phyloP scores from a whole-genome alignment of 2,329 filamentous ascomycete genomes.

The Fusarium sp. region DNA sequence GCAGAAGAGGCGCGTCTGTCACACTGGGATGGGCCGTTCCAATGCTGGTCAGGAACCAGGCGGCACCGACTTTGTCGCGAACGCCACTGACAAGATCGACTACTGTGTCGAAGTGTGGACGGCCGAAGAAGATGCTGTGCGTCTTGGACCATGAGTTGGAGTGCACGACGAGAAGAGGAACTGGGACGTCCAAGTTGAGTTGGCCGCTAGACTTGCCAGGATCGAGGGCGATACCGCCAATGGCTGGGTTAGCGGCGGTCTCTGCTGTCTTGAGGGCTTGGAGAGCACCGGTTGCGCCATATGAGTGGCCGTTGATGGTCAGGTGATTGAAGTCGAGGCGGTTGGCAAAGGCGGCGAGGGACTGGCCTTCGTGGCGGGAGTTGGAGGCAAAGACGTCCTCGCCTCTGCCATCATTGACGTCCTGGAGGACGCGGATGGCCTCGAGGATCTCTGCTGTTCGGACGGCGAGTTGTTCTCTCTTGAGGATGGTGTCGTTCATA shows the following conservation, averaged over 20 bases:
- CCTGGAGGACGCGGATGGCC: constrained; percentile 52
- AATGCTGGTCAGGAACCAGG: constrained; percentile 64
- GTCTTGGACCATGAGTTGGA: constrained; percentile 70
- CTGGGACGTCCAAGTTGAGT: constrained; percentile 65
- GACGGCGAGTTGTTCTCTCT: constrained; percentile 58
- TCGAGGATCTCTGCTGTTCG: constrained; percentile 61
- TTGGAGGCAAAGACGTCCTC: constrained; percentile 51
- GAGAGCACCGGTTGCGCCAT: constrained; percentile 70
- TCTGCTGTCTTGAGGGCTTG: constrained; percentile 63
- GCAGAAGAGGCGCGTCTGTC: constrained; percentile 72
- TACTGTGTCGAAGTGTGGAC: constrained; percentile 71
- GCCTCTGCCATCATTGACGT: constrained; percentile 54
- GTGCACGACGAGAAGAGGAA: constrained; percentile 69
- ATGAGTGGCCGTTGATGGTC: constrained; percentile 70
- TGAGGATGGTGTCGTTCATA: constrained; percentile 52
- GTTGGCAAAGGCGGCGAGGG: constrained; percentile 59
- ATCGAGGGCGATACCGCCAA: constrained; percentile 69
- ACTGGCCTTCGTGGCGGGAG: constrained; percentile 57
- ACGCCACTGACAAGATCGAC: constrained; percentile 61
- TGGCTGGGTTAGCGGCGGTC: constrained; percentile 50
- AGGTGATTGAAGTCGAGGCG: constrained; percentile 64
- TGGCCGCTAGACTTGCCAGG: constrained; percentile 71
- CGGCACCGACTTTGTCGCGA: constrained; percentile 53
- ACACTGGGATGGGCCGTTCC: constrained; percentile 69
- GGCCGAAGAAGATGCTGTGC: constrained; percentile 66